These are phyloP conservation scores for Hypoxylon cercidicola DNA, from an alignment of 495 filamentous ascomycete genomes.

Conservation along the genomic window DNA sequence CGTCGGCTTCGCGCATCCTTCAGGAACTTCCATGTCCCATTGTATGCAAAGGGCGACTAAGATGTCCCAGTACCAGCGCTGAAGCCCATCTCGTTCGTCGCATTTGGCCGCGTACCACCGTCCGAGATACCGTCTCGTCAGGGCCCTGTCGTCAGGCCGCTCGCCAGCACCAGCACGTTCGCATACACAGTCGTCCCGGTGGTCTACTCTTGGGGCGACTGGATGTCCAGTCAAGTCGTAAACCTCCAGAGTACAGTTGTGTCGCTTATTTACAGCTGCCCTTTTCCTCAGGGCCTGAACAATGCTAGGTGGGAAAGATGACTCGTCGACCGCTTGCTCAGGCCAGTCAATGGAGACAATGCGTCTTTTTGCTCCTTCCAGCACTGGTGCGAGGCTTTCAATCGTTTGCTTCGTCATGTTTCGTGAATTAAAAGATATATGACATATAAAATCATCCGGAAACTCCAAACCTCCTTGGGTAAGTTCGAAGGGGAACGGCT, in stretches of 20 bases:
- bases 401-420: background rate
- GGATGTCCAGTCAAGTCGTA: conserved; percentile 2
- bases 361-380: background rate
- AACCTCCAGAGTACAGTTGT: background rate
- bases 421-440: too few relatives aligned
- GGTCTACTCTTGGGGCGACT: background rate
- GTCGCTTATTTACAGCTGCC: background rate
- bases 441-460: too few relatives aligned
- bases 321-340: background rate
- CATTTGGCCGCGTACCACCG: conserved; percentile 3
- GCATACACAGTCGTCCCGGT: background rate
- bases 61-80: conserved; percentile 10
- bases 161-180: background rate
- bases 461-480: background rate
- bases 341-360: background rate
- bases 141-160: background rate
- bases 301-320: background rate
- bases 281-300: background rate
- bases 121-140: conserved; percentile 1
- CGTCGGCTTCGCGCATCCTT: background rate
- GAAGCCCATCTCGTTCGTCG: background rate
- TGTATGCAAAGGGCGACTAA: background rate
- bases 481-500: background rate
- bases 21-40: conserved; percentile 4
- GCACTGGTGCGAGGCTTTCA: background rate